Base-by-base conservation (phyloP, 495 filamentous ascomycete species). In the Aspergillus wentii region DNA sequence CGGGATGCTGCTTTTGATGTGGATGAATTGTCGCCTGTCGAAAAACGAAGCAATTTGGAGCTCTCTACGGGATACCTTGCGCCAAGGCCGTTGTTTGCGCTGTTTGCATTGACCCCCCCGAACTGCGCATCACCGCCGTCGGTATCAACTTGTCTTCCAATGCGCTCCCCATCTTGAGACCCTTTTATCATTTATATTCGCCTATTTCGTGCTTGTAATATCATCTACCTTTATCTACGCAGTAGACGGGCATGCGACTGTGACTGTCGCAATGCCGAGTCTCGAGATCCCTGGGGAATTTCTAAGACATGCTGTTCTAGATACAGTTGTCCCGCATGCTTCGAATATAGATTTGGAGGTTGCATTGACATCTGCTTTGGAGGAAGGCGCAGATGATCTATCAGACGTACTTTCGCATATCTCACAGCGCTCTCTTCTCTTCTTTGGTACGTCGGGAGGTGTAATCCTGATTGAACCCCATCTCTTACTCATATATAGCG, bases 301-400 rank as follows among this genome's bases (percentile, higher is more conserved):
- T 51, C 67, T 83, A 39, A 76, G 88, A 41, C 68, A 77, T 62
- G 83, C 86, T 11, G 74, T 83, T 30, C 67, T 96, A 17, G 80
- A 83, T 39, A 87, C 89, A 25, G 69, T 95, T 38, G 74, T 94
- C 20, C 90, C 90, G 17, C 68, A 82, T 41, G 72, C 76, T 21
- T 80, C 85, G 27, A 52, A 76, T 26, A 69, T 88, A 43, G 66
- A 80, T 49, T 68, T 89, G 26, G 75, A 85, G 43, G 70, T 78
- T 18, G 66, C 70, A 17, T 58, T 88, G 40, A 59, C 59, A 35
- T 62, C 59, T 21, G 64, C 66, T 14, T 52, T 77, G 25, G 61
- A 64, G 34, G 65, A 65, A 33, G 74, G 68, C 41, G 64, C 62
- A 44, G 66, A 64, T 17, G 62, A 64, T 35, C 46, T 73, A 11